Percentiles rank a stretch among this genome's conserved stretches.
Conservation (phyloP, 2,329 filamentous ascomycete species). For the Fusarium sororula region DNA sequence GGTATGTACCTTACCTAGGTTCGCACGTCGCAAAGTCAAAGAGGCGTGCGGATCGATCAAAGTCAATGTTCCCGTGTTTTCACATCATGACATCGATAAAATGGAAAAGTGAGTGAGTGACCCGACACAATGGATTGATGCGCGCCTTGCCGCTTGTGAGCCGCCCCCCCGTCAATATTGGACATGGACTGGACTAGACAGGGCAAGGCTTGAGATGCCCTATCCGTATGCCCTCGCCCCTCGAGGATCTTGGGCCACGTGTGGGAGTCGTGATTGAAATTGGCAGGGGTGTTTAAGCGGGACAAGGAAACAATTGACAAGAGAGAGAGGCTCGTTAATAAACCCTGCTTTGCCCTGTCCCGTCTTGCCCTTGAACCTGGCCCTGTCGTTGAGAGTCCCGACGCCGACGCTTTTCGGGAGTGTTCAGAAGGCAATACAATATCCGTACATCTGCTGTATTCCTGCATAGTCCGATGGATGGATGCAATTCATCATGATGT, state of each 20-base stretch:
- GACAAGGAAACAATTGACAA: not conserved
- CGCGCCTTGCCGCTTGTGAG: slow-evolving; percentile 41
- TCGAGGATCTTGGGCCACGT: slow-evolving; percentile 34
- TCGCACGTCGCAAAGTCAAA: not conserved
- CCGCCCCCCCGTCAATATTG: slow-evolving; percentile 27
- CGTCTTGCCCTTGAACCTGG: not conserved
- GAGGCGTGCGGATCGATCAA: slow-evolving; percentile 12
- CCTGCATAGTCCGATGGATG: not conserved
- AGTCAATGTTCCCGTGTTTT: slow-evolving; percentile 21
- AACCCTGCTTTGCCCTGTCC: not conserved
- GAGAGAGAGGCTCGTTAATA: not conserved
- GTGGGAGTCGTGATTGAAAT: slow-evolving; percentile 31
- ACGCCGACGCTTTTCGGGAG: slow-evolving; percentile 19
- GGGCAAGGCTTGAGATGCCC: slow-evolving; percentile 19
- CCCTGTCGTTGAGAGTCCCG: slow-evolving; percentile 3
- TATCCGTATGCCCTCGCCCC: slow-evolving; percentile 20
- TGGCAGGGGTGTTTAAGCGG: not conserved
- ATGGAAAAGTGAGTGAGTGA: slow-evolving; percentile 17
- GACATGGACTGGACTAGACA: not conserved
- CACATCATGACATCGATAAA: slow-evolving; percentile 27
- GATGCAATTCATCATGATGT: slow-evolving; percentile 19
- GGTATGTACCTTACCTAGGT: not conserved
- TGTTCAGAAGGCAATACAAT: not conserved
- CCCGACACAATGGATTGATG: slow-evolving; percentile 46
- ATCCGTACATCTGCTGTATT: not conserved